phyloP scores from a whole-genome alignment of 2,329 filamentous ascomycete genomes.

The Colletotrichum godetiae region DNA sequence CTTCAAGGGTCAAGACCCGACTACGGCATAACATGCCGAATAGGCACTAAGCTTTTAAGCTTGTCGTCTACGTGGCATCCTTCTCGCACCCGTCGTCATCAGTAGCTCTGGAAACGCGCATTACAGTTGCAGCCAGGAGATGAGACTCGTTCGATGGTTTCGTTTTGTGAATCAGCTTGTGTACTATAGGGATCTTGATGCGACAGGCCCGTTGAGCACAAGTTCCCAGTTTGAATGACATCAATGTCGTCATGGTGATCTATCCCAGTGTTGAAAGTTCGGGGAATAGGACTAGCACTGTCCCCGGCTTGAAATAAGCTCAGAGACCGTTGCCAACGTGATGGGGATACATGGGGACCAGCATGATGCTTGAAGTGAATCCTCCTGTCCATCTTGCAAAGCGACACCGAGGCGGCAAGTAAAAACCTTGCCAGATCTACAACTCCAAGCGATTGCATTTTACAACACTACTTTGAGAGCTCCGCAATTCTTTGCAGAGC shows the following conservation, averaged over 20 bases:
- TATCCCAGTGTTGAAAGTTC: background rate
- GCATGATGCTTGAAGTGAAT: background rate
- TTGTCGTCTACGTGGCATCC: background rate
- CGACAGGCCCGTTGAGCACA: background rate
- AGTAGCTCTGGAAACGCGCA: background rate
- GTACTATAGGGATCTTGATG: background rate
- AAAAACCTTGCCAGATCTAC: background rate
- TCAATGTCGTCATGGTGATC: background rate
- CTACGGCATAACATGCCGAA: background rate
- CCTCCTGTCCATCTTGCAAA: background rate
- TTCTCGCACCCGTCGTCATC: background rate
- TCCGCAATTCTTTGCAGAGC: slow-evolving; percentile 56
- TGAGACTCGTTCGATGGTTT: background rate
- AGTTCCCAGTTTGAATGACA: background rate
- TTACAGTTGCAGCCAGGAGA: background rate
- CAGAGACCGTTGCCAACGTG: background rate
- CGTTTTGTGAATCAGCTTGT: background rate
- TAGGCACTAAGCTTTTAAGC: background rate
- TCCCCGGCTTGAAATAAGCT: background rate
- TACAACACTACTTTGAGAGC: background rate
- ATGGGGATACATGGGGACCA: background rate
- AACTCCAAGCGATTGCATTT: background rate
- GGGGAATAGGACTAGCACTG: background rate
- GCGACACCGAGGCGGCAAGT: background rate
- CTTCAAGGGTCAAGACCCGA: slow-evolving; percentile 11